These are phyloP conservation scores for Phaffomyces thermotolerans DNA, from an alignment of 805 yeast genomes.

Conservation along the genomic window DNA sequence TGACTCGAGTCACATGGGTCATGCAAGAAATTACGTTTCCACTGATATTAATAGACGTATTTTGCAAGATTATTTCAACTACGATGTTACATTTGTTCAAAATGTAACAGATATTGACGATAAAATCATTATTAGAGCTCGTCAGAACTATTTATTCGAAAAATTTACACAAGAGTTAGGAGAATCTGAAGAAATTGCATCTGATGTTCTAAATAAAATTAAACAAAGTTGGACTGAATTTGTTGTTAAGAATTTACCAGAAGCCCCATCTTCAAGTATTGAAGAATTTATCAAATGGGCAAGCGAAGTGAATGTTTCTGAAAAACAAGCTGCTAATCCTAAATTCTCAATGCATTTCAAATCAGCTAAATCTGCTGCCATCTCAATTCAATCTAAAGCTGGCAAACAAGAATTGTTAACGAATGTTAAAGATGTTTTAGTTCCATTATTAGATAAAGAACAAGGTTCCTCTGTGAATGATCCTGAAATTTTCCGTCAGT, in stretches of 20 bases:
- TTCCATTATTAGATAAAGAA: conserved; percentile 63
- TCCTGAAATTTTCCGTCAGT: conserved; percentile 70
- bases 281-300: conserved; percentile 48
- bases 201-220: conserved; percentile 33
- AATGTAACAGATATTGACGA: conserved; percentile 99
- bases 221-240: conserved; percentile 41
- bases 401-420: conserved; percentile 35
- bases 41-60: conserved; percentile 90
- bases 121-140: conserved; percentile 89
- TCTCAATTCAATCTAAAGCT: conserved; percentile 23
- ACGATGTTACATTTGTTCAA: conserved; percentile 81
- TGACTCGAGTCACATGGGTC: conserved; percentile 96
- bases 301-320: conserved; percentile 38
- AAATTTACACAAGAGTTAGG: conserved; percentile 36
- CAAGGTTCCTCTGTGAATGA: conserved; percentile 75
- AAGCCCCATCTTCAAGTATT: conserved; percentile 23
- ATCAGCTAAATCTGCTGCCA: conserved; percentile 36
- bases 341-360: conserved; percentile 79
- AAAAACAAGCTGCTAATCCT: conserved; percentile 53
- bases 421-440: conserved; percentile 65
- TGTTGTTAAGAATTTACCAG: conserved; percentile 48
- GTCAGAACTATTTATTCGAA: conserved; percentile 78
- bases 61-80: conserved; percentile 85
- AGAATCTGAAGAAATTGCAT: conserved; percentile 18
- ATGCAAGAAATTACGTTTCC: conserved; percentile 93